Evolutionary conservation across 257 asterid species (phyloP).

Genomic region (Avicennia marina): DNA sequence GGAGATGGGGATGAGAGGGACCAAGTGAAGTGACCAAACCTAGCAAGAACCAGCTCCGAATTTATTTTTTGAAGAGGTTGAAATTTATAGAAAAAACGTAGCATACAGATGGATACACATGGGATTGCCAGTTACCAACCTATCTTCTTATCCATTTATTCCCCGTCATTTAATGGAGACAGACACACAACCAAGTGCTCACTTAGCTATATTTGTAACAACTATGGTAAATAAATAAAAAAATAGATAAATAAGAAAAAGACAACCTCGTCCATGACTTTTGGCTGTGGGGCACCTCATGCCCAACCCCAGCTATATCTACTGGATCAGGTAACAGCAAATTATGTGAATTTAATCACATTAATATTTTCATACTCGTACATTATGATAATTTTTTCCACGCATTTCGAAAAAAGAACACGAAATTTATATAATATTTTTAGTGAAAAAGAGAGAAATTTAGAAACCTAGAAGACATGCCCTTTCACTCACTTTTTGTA

Average conservation of each 20-base stretch:
- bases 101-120: slow-evolving; percentile 30
- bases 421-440: slow-evolving; percentile 6
- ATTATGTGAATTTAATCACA: no score
- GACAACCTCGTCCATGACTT: slow-evolving; percentile 60
- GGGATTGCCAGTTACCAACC: slow-evolving; percentile 52
- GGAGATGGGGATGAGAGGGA: slow-evolving; percentile 18
- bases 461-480: slow-evolving; percentile 35
- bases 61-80: background rate
- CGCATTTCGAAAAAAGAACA: slow-evolving; percentile 21
- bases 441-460: slow-evolving; percentile 1
- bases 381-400: no score
- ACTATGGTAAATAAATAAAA: no score
- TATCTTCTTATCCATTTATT: slow-evolving; percentile 60
- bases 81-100: slow-evolving; percentile 12
- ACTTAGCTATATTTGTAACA: slow-evolving; percentile 11
- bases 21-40: slow-evolving; percentile 26
- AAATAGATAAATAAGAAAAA: slow-evolving; percentile 12
- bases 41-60: slow-evolving; percentile 14
- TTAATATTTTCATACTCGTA: no score
- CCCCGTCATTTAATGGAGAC: slow-evolving; percentile 46
- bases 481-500: slow-evolving; percentile 69
- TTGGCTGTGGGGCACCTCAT: slow-evolving; percentile 45
- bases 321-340: no score
- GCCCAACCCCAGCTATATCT: slow-evolving; percentile 40
- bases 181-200: slow-evolving; percentile 18